Evolutionary conservation across 192 early-diverging fungal genomes (phyloP), one percentile per base, ranked within the genome.

Genomic region (Podila epigama): DNA sequence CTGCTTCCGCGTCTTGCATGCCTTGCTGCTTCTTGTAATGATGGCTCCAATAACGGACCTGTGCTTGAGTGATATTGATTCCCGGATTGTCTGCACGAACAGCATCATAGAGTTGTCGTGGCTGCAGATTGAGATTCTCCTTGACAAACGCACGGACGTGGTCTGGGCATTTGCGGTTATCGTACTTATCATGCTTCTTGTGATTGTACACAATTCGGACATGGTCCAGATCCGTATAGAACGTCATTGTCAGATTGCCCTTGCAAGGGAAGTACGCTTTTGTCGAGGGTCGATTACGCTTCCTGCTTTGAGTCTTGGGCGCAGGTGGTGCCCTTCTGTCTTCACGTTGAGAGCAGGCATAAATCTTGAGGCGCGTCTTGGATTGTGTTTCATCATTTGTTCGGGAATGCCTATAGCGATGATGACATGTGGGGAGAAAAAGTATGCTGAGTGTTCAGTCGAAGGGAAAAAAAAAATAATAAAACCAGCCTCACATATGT

Each of bases 381-480:
- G 73, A 68, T 51, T 77, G 73, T 6, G 73, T 77, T 37, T 77
- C 73, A 32, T 77, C 73, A 22, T 77, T 77, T 18, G 73, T 77
- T 31, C 73, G 51, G 50, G 73, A 77, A 44, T 77, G 73, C 12
- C 73, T 77, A 53, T 22, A 59, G 11, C 7, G 36, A 36, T 32
- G 25, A 37, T 2, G 28, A n/a, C 31, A 25, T 25, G 16, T 58
- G 16, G 34, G 35, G 5, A 4, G 2, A 28, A 20, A 13, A n/a
- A 13, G 22, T n/a, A 67, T 34, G 6, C 33, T 16, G 35, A 11
- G 25, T 42, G 31, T 6, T 12, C 28, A 11, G n/a, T n/a, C n/a
- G n/a, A n/a, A n/a, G n/a, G n/a, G n/a, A n/a, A n/a, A n/a, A n/a
- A n/a, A n/a, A n/a, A n/a, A n/a, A n/a, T n/a, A n/a, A n/a, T n/a